phyloP scores from a whole-genome alignment of 768 basidiomycete genomes.

The Rhodotorula taiwanensis region DNA sequence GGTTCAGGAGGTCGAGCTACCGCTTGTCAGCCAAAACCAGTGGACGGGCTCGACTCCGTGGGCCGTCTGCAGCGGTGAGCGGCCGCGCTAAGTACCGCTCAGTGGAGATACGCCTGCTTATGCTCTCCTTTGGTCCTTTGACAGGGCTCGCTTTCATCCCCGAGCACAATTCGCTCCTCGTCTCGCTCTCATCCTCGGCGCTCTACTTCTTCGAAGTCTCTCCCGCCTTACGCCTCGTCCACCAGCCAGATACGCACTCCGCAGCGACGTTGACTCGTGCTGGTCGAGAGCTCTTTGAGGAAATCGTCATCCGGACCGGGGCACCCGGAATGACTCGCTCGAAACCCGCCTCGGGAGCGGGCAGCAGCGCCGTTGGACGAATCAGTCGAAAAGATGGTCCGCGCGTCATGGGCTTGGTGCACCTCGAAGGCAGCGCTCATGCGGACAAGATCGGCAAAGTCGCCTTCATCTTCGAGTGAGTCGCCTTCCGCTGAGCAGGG shows the following conservation, averaged over 20 bases:
- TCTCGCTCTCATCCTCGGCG: conserved; percentile 6
- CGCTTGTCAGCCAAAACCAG: not conserved
- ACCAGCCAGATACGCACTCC: not conserved
- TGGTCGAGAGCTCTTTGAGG: not conserved
- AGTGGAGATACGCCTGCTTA: not conserved
- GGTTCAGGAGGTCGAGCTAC: conserved; percentile 6
- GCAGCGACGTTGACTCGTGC: not conserved
- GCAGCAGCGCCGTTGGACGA: too few relatives aligned
- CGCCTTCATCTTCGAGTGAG: conserved; percentile 17
- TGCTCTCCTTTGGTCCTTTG: not conserved
- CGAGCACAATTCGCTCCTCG: not conserved
- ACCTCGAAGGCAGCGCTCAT: too few relatives aligned
- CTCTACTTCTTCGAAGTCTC: conserved; percentile 9
- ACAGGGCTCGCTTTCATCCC: conserved; percentile 8
- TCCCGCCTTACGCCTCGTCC: not conserved
- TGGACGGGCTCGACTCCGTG: conserved; percentile 16
- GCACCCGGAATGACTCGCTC: too few relatives aligned
- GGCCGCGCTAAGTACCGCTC: too few relatives aligned
- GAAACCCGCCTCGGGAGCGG: too few relatives aligned
- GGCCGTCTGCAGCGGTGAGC: conserved; percentile 23
- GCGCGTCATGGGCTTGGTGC: not conserved
- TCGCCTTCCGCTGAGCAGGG: not conserved
- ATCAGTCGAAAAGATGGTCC: conserved; percentile 3
- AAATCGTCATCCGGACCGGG: not conserved
- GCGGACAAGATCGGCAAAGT: not conserved